Conservation (phyloP, 495 filamentous ascomycete species). For the Neurospora tetrasperma region DNA sequence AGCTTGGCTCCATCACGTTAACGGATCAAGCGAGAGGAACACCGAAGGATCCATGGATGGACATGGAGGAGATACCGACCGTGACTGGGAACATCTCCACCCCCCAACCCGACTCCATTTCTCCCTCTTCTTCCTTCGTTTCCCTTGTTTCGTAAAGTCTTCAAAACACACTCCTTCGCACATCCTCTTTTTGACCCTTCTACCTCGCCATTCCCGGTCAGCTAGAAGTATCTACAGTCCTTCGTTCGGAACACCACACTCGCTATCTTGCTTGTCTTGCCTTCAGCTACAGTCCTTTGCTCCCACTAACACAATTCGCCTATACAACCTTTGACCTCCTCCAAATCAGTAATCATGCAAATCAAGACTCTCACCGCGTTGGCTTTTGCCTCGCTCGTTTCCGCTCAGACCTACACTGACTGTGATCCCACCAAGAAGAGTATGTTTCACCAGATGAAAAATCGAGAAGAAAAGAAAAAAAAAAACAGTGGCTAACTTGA, state of each 20-base stretch:
- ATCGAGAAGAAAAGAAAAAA: neutral
- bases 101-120: neutral
- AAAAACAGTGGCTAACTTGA: slow-evolving; percentile 4
- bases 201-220: neutral
- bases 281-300: neutral
- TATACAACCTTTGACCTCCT: neutral
- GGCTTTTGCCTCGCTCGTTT: slow-evolving; percentile 37
- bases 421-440: slow-evolving; percentile 65
- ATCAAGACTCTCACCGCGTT: slow-evolving; percentile 30
- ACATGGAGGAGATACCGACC: too few species aligned
- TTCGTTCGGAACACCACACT: neutral
- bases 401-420: slow-evolving; percentile 63
- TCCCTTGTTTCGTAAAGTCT: neutral
- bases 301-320: neutral
- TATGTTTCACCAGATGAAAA: slow-evolving; percentile 29
- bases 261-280: neutral
- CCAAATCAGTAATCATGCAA: slow-evolving; percentile 23
- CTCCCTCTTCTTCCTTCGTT: neutral
- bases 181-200: neutral
- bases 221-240: slow-evolving; percentile 1
- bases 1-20: neutral
- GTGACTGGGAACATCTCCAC: neutral
- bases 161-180: neutral
- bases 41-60: neutral
- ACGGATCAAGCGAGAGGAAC: neutral